Percentiles rank a stretch among this genome's conserved stretches.
These are phyloP conservation scores for Penicillium cataractarum DNA, from an alignment of 495 filamentous ascomycete species.

Conservation along the genomic window DNA sequence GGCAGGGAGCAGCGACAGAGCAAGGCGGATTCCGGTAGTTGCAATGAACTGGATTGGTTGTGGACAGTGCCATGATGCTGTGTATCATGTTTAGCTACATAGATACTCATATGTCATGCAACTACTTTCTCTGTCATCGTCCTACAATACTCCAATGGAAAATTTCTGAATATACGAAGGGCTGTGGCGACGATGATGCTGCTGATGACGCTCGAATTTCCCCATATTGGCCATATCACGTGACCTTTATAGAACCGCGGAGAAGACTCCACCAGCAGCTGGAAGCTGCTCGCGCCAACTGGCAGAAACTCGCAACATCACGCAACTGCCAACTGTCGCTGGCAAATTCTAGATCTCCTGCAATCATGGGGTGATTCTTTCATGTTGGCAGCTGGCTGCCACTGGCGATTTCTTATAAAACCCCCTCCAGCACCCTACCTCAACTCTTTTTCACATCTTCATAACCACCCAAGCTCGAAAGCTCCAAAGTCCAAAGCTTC, in stretches of 20 bases:
- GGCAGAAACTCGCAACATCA: constrained; percentile 8
- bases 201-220: background rate
- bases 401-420: constrained; percentile 18
- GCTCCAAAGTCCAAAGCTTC: constrained; percentile 7
- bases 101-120: constrained; percentile 1
- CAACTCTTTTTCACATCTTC: background rate
- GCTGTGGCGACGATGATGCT: background rate
- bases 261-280: constrained; percentile 30
- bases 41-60: background rate
- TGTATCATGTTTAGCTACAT: background rate
- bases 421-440: background rate
- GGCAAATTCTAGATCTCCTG: background rate
- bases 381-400: background rate
- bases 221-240: constrained; percentile 15
- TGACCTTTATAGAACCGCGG: constrained; percentile 31
- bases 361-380: background rate
- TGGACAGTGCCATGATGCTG: background rate
- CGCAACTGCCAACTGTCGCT: background rate
- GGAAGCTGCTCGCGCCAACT: constrained; percentile 18
- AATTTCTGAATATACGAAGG: background rate
- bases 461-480: background rate
- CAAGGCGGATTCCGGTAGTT: background rate
- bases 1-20: background rate
- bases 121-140: background rate
- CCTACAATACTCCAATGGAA: background rate